Evolutionary conservation across 345 rosid species (phyloP).

Genomic region (Corchorus olitorius): DNA sequence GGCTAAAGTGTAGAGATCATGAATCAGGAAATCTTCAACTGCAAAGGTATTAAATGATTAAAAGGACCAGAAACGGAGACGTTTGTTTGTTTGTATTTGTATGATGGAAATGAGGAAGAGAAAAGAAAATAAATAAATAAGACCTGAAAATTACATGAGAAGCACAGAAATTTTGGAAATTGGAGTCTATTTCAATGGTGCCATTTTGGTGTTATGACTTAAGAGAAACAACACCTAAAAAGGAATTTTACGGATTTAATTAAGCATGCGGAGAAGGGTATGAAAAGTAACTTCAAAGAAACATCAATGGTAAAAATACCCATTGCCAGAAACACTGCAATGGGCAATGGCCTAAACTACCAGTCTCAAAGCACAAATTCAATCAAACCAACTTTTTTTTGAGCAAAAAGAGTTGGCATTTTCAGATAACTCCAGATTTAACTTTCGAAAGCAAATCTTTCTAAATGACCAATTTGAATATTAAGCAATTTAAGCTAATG

Average conservation of each 20-base stretch:
- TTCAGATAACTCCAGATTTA: no score
- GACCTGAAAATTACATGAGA: slow-evolving; percentile 64
- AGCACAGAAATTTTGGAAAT: slow-evolving; percentile 64
- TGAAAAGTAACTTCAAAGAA: not conserved
- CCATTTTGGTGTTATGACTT: slow-evolving; percentile 33
- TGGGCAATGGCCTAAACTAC: no score
- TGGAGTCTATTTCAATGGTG: slow-evolving; percentile 57
- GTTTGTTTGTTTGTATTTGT: no score
- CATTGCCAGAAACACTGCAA: no score
- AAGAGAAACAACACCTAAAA: not conserved
- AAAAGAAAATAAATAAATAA: not conserved
- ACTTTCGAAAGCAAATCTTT: no score
- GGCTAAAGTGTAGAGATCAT: slow-evolving; percentile 40
- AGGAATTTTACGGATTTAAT: no score
- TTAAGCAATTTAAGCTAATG: no score
- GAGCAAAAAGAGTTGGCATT: no score
- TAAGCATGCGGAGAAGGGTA: not conserved
- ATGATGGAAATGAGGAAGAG: no score
- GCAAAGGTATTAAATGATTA: slow-evolving; percentile 1
- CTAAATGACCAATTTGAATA: no score
- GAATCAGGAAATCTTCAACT: slow-evolving; percentile 53
- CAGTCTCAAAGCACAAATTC: no score
- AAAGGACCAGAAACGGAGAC: not conserved
- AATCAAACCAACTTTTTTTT: no score
- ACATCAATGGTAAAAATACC: not conserved